phyloP scores from a whole-genome alignment of 495 filamentous ascomycete genomes.

The Lophiostoma macrostomum region DNA sequence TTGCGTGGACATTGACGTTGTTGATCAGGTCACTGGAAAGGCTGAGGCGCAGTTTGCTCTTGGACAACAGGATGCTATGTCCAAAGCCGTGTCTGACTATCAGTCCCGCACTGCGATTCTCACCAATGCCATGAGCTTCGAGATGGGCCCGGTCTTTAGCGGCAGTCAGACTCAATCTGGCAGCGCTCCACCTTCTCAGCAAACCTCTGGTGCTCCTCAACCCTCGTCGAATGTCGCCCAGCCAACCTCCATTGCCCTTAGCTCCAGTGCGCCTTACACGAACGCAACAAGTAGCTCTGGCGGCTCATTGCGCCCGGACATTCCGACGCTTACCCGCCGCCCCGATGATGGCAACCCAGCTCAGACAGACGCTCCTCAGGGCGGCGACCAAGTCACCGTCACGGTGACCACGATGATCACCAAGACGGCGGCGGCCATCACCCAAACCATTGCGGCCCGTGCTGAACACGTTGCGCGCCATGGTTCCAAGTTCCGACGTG shows the following conservation, averaged over 20 bases:
- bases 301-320: neutral
- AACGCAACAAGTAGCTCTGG: no score
- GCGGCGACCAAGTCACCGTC: neutral
- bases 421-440: slow-evolving; percentile 14
- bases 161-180: neutral
- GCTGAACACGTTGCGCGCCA: slow-evolving; percentile 3
- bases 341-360: neutral
- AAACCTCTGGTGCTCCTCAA: neutral
- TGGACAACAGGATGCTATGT: slow-evolving; percentile 37
- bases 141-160: slow-evolving; percentile 19
- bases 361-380: neutral
- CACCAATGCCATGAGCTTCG: slow-evolving; percentile 22
- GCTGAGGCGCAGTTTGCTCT: slow-evolving; percentile 17
- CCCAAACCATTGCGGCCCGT: neutral
- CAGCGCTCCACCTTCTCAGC: neutral
- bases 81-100: slow-evolving; percentile 33
- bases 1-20: slow-evolving; percentile 73
- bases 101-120: slow-evolving; percentile 33
- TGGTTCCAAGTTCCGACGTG: slow-evolving; percentile 7
- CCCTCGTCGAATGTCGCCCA: neutral
- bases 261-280: neutral
- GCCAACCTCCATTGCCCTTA: neutral
- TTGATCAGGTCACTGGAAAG: slow-evolving; percentile 32
- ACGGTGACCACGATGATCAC: slow-evolving; percentile 18
- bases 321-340: slow-evolving; percentile 11